phyloP scores from a whole-genome alignment of 805 yeast species.

The Kregervanrija pseudodelftensis region DNA sequence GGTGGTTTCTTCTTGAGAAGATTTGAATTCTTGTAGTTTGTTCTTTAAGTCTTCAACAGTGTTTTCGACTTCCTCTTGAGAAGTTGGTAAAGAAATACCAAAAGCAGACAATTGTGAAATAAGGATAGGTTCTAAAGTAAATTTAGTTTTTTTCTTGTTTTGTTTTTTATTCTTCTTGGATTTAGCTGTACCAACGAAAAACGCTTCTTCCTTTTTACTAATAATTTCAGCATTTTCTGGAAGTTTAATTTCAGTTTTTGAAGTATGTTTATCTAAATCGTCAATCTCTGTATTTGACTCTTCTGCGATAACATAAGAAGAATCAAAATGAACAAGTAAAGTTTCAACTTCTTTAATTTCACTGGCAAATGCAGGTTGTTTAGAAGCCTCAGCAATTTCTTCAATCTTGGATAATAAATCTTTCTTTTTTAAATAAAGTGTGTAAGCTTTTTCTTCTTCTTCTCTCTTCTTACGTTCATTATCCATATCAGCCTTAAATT shows the following conservation, averaged over 20 bases:
- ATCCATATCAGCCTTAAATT: constrained; percentile 60
- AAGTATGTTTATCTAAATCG: constrained; percentile 7
- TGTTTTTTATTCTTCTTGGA: constrained; percentile 44
- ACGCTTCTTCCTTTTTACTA: constrained; percentile 48
- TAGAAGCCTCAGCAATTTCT: constrained; percentile 61
- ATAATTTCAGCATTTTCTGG: constrained; percentile 59
- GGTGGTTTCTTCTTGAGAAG: constrained; percentile 76
- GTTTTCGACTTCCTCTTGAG: constrained; percentile 59
- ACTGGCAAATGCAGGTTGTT: constrained; percentile 70
- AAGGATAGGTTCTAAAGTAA: constrained; percentile 73
- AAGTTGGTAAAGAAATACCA: constrained; percentile 70
- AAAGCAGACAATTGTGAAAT: constrained; percentile 72
- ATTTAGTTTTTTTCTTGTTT: constrained; percentile 33
- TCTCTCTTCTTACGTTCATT: constrained; percentile 64
- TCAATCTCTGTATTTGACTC: constrained; percentile 12
- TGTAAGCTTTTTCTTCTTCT: constrained; percentile 53
- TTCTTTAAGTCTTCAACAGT: constrained; percentile 62
- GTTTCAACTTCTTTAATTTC: constrained; percentile 75
- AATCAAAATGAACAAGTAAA: constrained; percentile 70
- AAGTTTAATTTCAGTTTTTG: constrained; percentile 47
- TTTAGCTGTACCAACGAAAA: constrained; percentile 45
- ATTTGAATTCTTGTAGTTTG: constrained; percentile 61
- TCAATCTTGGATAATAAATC: constrained; percentile 54
- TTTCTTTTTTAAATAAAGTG: constrained; percentile 45
- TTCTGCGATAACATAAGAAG: constrained; percentile 58